Evolutionary conservation across 441 rosid species (phyloP).

Genomic region (Erysimum pusillum): DNA sequence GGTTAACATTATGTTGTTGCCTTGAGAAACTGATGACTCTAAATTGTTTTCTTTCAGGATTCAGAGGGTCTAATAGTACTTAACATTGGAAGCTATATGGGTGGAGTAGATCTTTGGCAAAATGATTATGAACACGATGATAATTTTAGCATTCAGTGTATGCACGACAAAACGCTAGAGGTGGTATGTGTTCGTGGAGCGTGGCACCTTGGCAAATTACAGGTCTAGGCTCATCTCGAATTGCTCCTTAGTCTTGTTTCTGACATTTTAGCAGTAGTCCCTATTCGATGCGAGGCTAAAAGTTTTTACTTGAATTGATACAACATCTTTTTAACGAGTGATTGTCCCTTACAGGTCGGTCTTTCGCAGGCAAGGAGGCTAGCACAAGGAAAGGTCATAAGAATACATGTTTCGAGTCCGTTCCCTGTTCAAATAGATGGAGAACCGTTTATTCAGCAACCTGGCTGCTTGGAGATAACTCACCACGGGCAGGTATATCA

Average conservation of each 20-base stretch:
- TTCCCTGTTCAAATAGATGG: constrained; percentile 82
- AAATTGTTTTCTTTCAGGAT: constrained; percentile 52
- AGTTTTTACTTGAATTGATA: background rate
- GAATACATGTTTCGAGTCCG: constrained; percentile 66
- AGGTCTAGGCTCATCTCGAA: constrained; percentile 50
- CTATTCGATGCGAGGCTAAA: background rate
- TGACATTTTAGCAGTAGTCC: background rate
- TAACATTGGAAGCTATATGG: constrained; percentile 84
- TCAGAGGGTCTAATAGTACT: constrained; percentile 75
- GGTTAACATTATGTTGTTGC: constrained; percentile 3
- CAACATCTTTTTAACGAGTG: background rate
- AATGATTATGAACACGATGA: constrained; percentile 74
- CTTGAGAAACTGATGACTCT: constrained; percentile 16
- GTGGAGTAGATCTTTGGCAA: constrained; percentile 85
- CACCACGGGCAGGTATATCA: constrained; percentile 70
- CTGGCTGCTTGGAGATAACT: constrained; percentile 72
- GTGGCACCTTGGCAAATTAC: constrained; percentile 84
- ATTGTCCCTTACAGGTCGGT: constrained; percentile 54
- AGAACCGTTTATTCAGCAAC: constrained; percentile 79
- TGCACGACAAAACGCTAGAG: constrained; percentile 74
- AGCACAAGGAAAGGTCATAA: constrained; percentile 67
- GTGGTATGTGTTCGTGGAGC: constrained; percentile 76
- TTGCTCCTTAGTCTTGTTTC: background rate
- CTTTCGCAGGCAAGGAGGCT: constrained; percentile 77
- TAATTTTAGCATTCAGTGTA: constrained; percentile 61